These are phyloP conservation scores for Mycena galopus DNA, from an alignment of 768 basidiomycete species.

Conservation along the genomic window DNA sequence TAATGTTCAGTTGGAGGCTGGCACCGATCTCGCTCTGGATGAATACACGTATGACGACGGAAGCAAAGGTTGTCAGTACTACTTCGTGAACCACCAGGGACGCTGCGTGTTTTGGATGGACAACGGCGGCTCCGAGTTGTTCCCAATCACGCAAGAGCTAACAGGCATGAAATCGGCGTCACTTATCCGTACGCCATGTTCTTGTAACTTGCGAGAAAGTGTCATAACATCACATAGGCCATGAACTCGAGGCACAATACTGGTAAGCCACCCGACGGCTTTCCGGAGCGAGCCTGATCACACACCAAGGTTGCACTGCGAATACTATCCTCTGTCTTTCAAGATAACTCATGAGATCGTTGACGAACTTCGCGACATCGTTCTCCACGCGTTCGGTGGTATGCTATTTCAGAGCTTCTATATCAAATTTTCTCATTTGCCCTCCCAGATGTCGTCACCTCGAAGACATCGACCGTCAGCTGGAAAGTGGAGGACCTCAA, in stretches of 20 bases:
- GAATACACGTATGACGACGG: conserved; percentile 44
- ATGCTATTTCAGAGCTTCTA: neutral
- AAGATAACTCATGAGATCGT: conserved; percentile 43
- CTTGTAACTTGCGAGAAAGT: neutral
- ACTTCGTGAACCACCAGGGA: conserved; percentile 54
- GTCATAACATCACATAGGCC: conserved; percentile 40
- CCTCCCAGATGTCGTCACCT: conserved; percentile 54
- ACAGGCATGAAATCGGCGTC: conserved; percentile 53
- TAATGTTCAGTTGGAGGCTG: conserved; percentile 45
- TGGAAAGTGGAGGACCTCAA: conserved; percentile 48
- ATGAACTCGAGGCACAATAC: conserved; percentile 57
- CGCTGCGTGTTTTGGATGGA: conserved; percentile 71
- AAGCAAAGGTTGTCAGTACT: conserved; percentile 38
- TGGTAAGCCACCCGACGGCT: conserved; percentile 46
- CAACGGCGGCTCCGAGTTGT: conserved; percentile 48
- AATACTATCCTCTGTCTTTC: conserved; percentile 49
- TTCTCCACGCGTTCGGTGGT: conserved; percentile 51
- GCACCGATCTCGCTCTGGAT: conserved; percentile 63
- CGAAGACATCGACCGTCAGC: conserved; percentile 50
- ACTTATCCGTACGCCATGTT: conserved; percentile 55
- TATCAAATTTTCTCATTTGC: neutral
- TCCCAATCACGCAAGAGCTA: conserved; percentile 46
- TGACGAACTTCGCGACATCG: conserved; percentile 53
- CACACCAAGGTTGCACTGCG: conserved; percentile 50
- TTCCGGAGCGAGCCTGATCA: neutral